Base-by-base conservation (phyloP, 106 monocot genomes). In the Platanthera zijinensis region DNA sequence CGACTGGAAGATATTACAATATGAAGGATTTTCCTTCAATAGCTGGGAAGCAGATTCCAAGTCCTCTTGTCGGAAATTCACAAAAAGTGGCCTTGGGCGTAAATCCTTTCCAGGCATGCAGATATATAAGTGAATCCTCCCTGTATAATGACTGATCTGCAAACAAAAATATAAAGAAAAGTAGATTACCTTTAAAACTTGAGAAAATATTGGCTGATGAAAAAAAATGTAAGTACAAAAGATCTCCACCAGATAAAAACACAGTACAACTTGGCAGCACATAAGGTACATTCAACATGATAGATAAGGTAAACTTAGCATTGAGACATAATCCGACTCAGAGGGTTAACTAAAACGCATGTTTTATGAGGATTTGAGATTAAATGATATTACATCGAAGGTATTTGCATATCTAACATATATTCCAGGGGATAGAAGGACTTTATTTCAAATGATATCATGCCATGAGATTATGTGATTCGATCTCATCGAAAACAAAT, bases 11-110 rank as follows among this genome's bases (percentile, higher is more conserved):
- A 83, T 82, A 73, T 76, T 78, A 64, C 48, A 82, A 75, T 72
- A 87, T 77, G 74, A 45, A 83, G 91, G 85, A 78, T 88, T 87
- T 78, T 80, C 73, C 70, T 83, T 88, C 70, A 91, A 5, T 22
- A 78, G 48, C 45, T 79, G 83, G 10, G 71, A 45, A 50, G 63
- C 72, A 70, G 71, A 22, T 76, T 84, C 85, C 13, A 97, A 69
- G 78, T 99, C 97, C 80, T 99, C 94, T 45, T 89, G 89, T 30
- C 85, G 78, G n/a, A 94, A 94, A 81, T 94, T 99, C 75, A 88
- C 85, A 85, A 75, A 86, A 59, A 99, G 78, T 15, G 92, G 91
- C 66, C 82, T 86, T 71, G 91, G 94, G 77, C 97, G 92, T 71
- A 80, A 75, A 83, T 94, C 90, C 73, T 79, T 82, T 56, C 81